These are phyloP conservation scores for Trametes sp. DNA, from an alignment of 1,284 basidiomycete genomes.

Conservation along the genomic window DNA sequence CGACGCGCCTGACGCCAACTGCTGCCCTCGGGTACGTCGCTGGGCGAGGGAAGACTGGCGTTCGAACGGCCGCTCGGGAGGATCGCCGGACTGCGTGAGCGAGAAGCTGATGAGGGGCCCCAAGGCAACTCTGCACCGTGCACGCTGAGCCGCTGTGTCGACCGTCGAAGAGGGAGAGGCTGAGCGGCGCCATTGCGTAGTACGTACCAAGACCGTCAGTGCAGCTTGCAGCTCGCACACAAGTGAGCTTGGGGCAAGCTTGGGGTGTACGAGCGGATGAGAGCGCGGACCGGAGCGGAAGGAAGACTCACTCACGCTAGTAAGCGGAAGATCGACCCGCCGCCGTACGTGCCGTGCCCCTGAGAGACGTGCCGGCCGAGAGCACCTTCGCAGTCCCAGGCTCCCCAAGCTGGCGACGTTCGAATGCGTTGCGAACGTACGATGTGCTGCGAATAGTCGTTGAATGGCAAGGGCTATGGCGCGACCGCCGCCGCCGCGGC, in stretches of 20 bases:
- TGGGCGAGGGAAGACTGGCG: neutral
- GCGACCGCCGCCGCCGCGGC: neutral
- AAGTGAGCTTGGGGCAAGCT: too few relatives aligned
- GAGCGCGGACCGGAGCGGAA: too few relatives aligned
- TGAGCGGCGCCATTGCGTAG: too few relatives aligned
- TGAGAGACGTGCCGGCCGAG: neutral
- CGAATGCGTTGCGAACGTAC: neutral
- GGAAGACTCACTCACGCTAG: neutral
- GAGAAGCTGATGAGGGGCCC: neutral
- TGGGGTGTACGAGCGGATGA: too few relatives aligned
- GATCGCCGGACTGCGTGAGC: neutral
- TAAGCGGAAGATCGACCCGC: neutral
- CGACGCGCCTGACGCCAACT: neutral
- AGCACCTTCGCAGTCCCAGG: neutral
- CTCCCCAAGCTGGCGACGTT: neutral
- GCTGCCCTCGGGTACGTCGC: too few relatives aligned
- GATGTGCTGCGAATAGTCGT: too few relatives aligned
- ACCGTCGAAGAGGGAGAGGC: too few relatives aligned
- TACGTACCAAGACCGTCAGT: too few relatives aligned
- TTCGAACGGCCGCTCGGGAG: neutral
- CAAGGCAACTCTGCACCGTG: neutral
- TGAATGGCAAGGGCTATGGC: neutral
- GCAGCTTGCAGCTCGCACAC: too few relatives aligned
- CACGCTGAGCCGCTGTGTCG: too few relatives aligned
- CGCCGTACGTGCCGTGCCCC: neutral